These are phyloP conservation scores for Thelephora ganbajun DNA, from an alignment of 768 basidiomycete genomes.

Conservation along the genomic window DNA sequence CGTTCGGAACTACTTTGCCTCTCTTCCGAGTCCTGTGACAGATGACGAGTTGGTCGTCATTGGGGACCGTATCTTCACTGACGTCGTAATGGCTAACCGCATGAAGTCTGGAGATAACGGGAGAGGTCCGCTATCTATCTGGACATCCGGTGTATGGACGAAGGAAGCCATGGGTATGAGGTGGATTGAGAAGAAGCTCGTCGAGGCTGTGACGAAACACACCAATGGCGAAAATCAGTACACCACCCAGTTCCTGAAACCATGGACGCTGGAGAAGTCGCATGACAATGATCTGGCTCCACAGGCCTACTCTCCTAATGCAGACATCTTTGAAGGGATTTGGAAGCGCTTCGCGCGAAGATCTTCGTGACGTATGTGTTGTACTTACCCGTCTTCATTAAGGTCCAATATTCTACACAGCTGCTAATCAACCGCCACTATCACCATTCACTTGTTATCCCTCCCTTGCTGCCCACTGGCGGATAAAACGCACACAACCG, in stretches of 20 bases:
- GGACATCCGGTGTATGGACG: constrained; percentile 61
- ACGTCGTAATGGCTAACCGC: constrained; percentile 75
- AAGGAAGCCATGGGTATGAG: constrained; percentile 49
- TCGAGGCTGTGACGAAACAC: constrained; percentile 31
- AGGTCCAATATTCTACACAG: too few species aligned
- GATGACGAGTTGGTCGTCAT: constrained; percentile 66
- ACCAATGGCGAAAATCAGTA: constrained; percentile 6
- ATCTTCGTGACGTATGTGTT: not conserved
- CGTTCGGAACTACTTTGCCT: constrained; percentile 66
- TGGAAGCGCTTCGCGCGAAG: not conserved
- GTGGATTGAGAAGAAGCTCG: constrained; percentile 38
- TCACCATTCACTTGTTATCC: too few species aligned
- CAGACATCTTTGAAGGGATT: not conserved
- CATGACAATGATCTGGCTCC: not conserved
- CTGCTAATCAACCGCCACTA: too few species aligned
- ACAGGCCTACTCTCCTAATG: not conserved
- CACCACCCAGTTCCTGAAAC: not conserved
- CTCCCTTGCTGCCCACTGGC: too few species aligned
- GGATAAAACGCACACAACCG: too few species aligned
- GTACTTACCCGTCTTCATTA: not conserved
- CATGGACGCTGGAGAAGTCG: not conserved
- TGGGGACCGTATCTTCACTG: constrained; percentile 89
- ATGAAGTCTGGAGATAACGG: constrained; percentile 24
- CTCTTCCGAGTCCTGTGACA: constrained; percentile 37
- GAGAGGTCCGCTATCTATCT: constrained; percentile 47